Evolutionary conservation across 305 asterid species (phyloP).

Genomic region (Fraxinus dipetala): DNA sequence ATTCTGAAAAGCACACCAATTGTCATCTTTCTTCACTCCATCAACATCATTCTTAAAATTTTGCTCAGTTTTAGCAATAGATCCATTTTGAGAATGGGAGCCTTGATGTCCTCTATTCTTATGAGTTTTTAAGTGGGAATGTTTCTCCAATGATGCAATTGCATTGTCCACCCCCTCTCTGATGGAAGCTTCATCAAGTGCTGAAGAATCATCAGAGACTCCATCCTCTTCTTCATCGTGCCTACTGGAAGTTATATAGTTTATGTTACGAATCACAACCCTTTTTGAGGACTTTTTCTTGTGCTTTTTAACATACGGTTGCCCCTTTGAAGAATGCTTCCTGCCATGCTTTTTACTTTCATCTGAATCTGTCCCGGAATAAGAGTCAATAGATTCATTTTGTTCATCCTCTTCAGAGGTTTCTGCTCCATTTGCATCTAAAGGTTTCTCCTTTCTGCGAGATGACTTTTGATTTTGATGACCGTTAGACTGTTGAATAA

Average conservation of each 20-base stretch:
- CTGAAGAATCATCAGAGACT: conserved; percentile 44
- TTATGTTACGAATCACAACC: conserved; percentile 79
- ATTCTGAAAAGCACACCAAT: conserved; percentile 75
- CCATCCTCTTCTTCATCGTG: conserved; percentile 52
- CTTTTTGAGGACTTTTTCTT: conserved; percentile 65
- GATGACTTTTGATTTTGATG: conserved; percentile 35
- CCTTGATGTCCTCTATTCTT: conserved; percentile 36
- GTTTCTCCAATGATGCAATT: conserved; percentile 52
- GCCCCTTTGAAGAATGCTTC: conserved; percentile 46
- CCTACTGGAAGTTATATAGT: conserved; percentile 67
- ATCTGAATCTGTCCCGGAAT: conserved; percentile 40
- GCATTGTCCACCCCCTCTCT: conserved; percentile 63
- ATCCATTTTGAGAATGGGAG: conserved; percentile 29
- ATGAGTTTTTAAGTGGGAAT: conserved; percentile 31
- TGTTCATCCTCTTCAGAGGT: conserved; percentile 58
- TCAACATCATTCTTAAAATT: conserved; percentile 27
- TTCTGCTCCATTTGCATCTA: conserved; percentile 37
- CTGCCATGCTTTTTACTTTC: conserved; percentile 39
- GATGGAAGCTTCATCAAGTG: conserved; percentile 54
- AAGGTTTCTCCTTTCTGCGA: conserved; percentile 45
- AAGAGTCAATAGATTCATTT: conserved; percentile 48
- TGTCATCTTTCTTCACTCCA: conserved; percentile 35
- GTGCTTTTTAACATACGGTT: conserved; percentile 40
- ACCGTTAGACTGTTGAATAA: conserved; percentile 29
- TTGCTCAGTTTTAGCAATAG: conserved; percentile 29